phyloP scores from a whole-genome alignment of 2,329 filamentous ascomycete species.

The Monosporascus ibericus region DNA sequence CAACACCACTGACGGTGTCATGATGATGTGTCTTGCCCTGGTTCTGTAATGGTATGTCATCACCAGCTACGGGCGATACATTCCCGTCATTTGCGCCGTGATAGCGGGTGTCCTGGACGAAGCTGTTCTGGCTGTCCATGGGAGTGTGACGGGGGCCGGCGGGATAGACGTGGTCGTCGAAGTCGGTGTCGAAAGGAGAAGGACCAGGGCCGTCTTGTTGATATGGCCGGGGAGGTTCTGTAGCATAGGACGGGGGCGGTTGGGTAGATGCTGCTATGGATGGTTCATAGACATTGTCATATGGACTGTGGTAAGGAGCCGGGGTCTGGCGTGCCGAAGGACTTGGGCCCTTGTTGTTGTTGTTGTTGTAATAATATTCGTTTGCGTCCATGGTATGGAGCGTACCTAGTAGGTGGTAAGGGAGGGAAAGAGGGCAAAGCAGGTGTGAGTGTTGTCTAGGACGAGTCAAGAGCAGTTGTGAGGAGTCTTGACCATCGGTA shows the following conservation, averaged over 20 bases:
- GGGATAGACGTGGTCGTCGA: constrained; percentile 63
- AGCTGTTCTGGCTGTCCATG: constrained; percentile 33
- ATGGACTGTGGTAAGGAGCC: constrained; percentile 26
- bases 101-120: constrained; percentile 53
- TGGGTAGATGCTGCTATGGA: constrained; percentile 37
- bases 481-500: too few relatives aligned
- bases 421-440: neutral
- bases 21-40: constrained; percentile 36
- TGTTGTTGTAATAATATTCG: constrained; percentile 55
- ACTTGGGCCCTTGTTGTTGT: constrained; percentile 7
- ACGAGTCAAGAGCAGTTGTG: too few relatives aligned
- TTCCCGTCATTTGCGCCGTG: constrained; percentile 39
- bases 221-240: constrained; percentile 17
- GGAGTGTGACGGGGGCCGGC: constrained; percentile 34
- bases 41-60: constrained; percentile 54
- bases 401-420: neutral
- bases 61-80: constrained; percentile 35
- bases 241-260: constrained; percentile 37
- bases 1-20: constrained; percentile 13
- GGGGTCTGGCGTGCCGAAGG: neutral
- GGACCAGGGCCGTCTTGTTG: constrained; percentile 27
- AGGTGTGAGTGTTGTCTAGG: too few relatives aligned
- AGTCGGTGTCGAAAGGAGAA: constrained; percentile 59
- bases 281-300: constrained; percentile 33
- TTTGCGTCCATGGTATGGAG: constrained; percentile 50